A percentile compares a stretch with the other conserved stretches of the same genome.
Conservation (phyloP, 208 protist species). For the Crithidia acanthocephali region DNA sequence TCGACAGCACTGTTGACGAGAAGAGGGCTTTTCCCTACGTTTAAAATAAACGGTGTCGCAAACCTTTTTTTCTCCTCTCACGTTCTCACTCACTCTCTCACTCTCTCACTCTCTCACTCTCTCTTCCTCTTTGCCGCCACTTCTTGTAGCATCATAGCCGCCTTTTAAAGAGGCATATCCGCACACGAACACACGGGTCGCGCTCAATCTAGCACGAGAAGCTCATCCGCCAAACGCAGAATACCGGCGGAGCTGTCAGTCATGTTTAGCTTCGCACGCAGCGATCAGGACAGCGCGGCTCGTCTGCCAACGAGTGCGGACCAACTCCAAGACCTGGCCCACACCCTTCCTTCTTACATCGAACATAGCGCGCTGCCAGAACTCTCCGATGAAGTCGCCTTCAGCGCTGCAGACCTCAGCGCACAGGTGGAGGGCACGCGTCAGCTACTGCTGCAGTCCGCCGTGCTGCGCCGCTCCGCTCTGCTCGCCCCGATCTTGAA, state of each 20-base stretch:
- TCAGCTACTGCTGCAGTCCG: slow-evolving; percentile 30
- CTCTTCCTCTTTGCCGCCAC: no score
- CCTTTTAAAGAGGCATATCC: no score
- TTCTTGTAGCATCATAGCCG: no score
- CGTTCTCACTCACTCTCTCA: no score
- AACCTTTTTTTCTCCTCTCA: no score
- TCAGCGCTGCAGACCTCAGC: slow-evolving; percentile 17
- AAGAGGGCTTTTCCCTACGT: no score
- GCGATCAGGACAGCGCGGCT: background rate
- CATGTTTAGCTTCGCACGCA: background rate
- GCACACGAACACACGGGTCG: no score
- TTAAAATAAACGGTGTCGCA: no score
- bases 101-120: no score
- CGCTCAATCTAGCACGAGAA: no score
- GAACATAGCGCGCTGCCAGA: slow-evolving; percentile 17
- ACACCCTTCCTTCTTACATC: slow-evolving; percentile 18
- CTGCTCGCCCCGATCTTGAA: slow-evolving; percentile 28
- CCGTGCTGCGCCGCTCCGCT: slow-evolving; percentile 26
- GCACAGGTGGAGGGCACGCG: slow-evolving; percentile 34
- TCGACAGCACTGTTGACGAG: no score
- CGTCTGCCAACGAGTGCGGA: slow-evolving; percentile 8
- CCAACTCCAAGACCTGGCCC: slow-evolving; percentile 12
- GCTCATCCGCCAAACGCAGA: no score
- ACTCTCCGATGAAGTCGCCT: slow-evolving; percentile 25
- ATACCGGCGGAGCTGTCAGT: background rate